Percentiles rank a stretch among this genome's conserved stretches.
These are phyloP conservation scores for Scedosporium aurantiacum DNA, from an alignment of 2,329 filamentous ascomycete genomes.

Conservation along the genomic window DNA sequence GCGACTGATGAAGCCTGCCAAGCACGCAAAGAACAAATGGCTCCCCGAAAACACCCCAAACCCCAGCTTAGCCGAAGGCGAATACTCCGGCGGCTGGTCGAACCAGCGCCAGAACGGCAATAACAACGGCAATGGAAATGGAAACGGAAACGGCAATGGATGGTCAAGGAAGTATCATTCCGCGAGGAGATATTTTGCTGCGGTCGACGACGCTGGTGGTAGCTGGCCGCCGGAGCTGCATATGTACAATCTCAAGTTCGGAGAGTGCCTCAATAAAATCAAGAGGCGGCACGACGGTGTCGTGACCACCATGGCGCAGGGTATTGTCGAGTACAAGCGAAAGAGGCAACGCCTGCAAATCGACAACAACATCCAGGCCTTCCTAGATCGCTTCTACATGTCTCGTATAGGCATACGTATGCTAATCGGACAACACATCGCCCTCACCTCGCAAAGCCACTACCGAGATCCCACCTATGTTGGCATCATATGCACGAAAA, in stretches of 20 bases:
- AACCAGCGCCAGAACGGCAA: conserved; percentile 27
- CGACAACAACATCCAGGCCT: conserved; percentile 91
- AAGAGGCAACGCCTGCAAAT: conserved; percentile 96
- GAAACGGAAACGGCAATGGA: conserved; percentile 34
- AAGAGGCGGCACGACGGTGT: conserved; percentile 94
- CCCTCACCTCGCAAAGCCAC: conserved; percentile 84
- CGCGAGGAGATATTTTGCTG: conserved; percentile 73
- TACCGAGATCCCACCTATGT: conserved; percentile 88
- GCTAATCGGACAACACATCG: conserved; percentile 98
- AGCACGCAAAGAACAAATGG: conserved; percentile 48
- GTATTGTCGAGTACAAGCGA: conserved; percentile 95
- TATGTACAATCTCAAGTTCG: conserved; percentile 87
- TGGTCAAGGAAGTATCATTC: conserved; percentile 38
- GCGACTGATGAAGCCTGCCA: conserved; percentile 61
- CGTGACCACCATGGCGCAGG: conserved; percentile 95
- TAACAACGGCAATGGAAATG: conserved; percentile 34
- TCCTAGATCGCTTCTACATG: conserved; percentile 99
- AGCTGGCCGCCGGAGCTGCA: conserved; percentile 92
- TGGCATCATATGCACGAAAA: conserved; percentile 98
- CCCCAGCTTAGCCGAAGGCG: conserved; percentile 75
- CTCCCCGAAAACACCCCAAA: conserved; percentile 80
- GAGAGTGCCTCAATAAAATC: conserved; percentile 81
- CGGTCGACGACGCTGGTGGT: conserved; percentile 78
- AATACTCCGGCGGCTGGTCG: conserved; percentile 53
- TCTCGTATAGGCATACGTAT: conserved; percentile 97